These are phyloP conservation scores for Cyclotella baltica DNA, from an alignment of 108 stramenopile species.

Conservation along the genomic window DNA sequence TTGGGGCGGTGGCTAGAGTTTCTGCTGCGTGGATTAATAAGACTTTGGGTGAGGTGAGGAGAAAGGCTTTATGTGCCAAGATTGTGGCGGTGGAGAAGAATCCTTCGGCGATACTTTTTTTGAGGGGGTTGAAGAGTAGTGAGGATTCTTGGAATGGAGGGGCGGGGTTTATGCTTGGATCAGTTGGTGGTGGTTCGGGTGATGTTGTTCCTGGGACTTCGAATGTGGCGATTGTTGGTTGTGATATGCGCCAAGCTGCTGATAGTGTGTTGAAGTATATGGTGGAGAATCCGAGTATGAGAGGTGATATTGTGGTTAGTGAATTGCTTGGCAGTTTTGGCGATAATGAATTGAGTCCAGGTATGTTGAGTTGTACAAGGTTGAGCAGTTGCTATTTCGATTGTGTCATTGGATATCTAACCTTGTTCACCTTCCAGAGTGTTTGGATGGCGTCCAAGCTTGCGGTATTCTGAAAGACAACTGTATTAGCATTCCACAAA, in stretches of 20 bases:
- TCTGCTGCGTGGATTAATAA: conserved; percentile 30
- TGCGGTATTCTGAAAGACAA: conserved; percentile 76
- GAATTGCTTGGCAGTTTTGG: conserved; percentile 98
- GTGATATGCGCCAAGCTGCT: conserved; percentile 89
- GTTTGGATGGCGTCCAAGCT: conserved; percentile 91
- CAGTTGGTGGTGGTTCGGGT: neutral
- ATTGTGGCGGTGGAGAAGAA: conserved; percentile 95
- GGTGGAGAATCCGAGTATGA: conserved; percentile 23
- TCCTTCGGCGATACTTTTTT: conserved; percentile 95
- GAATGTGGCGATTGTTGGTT: conserved; percentile 85
- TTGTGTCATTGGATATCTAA: too few relatives aligned
- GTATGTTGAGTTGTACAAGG: too few relatives aligned
- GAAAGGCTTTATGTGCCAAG: conserved; percentile 42
- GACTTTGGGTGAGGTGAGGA: neutral
- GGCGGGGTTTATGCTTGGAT: conserved; percentile 11
- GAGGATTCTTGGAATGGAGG: conserved; percentile 76
- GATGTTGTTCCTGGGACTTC: conserved; percentile 39
- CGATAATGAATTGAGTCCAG: conserved; percentile 98
- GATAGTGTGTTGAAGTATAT: conserved; percentile 45
- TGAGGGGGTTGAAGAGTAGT: conserved; percentile 71
- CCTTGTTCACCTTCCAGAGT: too few relatives aligned
- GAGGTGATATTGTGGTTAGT: conserved; percentile 93
- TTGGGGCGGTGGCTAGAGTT: conserved; percentile 59
- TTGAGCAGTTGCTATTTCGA: too few relatives aligned
- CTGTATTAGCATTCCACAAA: conserved; percentile 77